Evolutionary conservation across 768 basidiomycete genomes (phyloP).

Genomic region (Mycena metata): DNA sequence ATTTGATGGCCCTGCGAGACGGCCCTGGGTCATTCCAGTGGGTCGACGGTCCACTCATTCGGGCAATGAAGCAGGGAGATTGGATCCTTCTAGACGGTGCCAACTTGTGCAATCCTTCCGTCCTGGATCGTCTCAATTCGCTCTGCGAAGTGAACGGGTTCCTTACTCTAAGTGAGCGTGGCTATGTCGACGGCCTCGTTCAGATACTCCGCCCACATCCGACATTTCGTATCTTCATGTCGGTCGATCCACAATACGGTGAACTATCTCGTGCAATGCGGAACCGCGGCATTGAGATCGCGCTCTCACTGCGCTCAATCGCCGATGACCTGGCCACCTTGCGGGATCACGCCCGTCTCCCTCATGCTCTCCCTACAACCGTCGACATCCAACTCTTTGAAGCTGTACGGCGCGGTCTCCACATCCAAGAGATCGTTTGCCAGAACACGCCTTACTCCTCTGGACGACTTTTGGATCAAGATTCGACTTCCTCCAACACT

Average conservation of each 20-base stretch:
- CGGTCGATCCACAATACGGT: conserved; percentile 89
- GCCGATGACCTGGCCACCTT: conserved; percentile 64
- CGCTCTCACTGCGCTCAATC: conserved; percentile 54
- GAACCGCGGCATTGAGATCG: conserved; percentile 93
- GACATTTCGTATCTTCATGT: conserved; percentile 94
- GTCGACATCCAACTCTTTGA: conserved; percentile 29
- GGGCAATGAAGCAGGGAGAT: conserved; percentile 86
- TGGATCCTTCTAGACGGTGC: conserved; percentile 95
- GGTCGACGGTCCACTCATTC: conserved; percentile 93
- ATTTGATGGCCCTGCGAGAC: conserved; percentile 42
- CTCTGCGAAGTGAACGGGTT: conserved; percentile 90
- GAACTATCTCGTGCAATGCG: conserved; percentile 99
- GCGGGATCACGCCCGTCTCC: conserved; percentile 65
- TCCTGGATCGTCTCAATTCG: conserved; percentile 96
- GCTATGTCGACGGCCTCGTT: conserved; percentile 81
- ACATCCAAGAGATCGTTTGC: background rate
- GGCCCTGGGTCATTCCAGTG: conserved; percentile 83
- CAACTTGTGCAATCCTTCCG: conserved; percentile 95
- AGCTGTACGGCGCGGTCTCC: conserved; percentile 36
- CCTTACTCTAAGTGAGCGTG: conserved; percentile 91
- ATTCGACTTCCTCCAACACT: conserved; percentile 60
- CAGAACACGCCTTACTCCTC: conserved; percentile 46
- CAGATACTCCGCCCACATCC: conserved; percentile 86
- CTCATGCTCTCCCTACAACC: conserved; percentile 40
- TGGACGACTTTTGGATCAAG: conserved; percentile 61